Percentiles rank a stretch among this genome's conserved stretches.
phyloP scores from a whole-genome alignment of 176 grass and related monocot species.

The Chrysopogon serrulatus region DNA sequence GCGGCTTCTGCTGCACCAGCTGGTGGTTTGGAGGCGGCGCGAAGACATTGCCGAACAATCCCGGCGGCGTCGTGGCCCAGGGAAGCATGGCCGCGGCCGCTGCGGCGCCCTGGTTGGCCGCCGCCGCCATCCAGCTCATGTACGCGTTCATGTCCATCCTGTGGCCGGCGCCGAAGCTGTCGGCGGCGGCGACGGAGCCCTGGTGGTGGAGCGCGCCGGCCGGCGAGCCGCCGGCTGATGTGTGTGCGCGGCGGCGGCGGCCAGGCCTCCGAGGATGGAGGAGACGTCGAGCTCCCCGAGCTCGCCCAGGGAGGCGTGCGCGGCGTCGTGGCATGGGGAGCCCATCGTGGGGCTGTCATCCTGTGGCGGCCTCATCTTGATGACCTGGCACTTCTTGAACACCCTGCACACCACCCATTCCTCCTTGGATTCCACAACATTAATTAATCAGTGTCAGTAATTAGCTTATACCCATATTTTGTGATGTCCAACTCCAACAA shows the following conservation, averaged over 20 bases:
- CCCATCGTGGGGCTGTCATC: slow-evolving; percentile 34
- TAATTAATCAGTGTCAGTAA: not conserved
- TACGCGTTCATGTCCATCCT: slow-evolving; percentile 63
- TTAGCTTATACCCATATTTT: not conserved
- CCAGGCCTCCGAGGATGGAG: slow-evolving; percentile 52
- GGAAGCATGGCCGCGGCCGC: slow-evolving; percentile 35
- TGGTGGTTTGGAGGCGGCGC: slow-evolving; percentile 32
- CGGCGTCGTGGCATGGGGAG: slow-evolving; percentile 46
- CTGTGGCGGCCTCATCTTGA: slow-evolving; percentile 37
- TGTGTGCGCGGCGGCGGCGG: slow-evolving; percentile 5
- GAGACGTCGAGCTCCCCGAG: slow-evolving; percentile 72
- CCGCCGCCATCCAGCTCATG: slow-evolving; percentile 62
- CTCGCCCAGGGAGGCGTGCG: slow-evolving; percentile 41
- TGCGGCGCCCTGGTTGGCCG: slow-evolving; percentile 38
- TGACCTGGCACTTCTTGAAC: slow-evolving; percentile 65
- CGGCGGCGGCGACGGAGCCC: not conserved
- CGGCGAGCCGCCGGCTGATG: not conserved
- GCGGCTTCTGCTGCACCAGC: slow-evolving; percentile 30
- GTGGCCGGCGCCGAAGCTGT: slow-evolving; percentile 16
- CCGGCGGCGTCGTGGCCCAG: slow-evolving; percentile 27
- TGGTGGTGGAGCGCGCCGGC: slow-evolving; percentile 7
- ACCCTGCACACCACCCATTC: slow-evolving; percentile 87
- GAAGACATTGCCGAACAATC: slow-evolving; percentile 40
- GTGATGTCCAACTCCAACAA: not conserved
- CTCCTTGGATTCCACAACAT: slow-evolving; percentile 30